Base-by-base conservation (phyloP, 305 asterid genomes). In the Fraxinus dipetala region DNA sequence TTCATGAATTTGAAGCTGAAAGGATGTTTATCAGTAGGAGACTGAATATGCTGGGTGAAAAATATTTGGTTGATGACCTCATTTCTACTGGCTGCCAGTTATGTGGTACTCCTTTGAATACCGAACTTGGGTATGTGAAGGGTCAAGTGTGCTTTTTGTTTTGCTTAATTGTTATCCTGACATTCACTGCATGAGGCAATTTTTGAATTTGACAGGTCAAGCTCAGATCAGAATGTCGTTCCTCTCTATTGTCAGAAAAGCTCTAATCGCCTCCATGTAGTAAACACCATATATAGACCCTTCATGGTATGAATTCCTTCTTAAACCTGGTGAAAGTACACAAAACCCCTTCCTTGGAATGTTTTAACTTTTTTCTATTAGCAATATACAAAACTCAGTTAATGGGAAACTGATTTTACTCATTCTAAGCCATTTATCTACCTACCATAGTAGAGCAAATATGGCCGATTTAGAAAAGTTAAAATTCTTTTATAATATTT, bases 11-110 rank as follows among this genome's bases (percentile, higher is more conserved):
- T 67, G 94, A 90, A 30, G 86, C 85, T 30, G 96, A 88, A 80
- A 90, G 90, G 84, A 91, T 91, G 93, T 93, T 93, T 83, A 81
- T 93, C 65, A 89, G 94, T 85, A 86, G 93, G 84, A 89, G 96
- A 83, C 81, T 93, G 5, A 80, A 80, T 20, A 79, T 45, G 43
- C 80, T 69, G 10, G 89, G 85, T 70, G 90, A 88, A 67, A 83
- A 82, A 79, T 59, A 76, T 67, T 84, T 93, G 88, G 90, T 83
- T 77, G 94, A 91, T 5, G 95, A 92, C 88, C 86, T 91, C 78
- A 87, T 91, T 79, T 85, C 90, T 54, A 82, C 77, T 72, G 97
- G 97, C 82, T 93, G 97, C 85, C 88, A 87, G 84, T 80, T 85
- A 30, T 93, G 97, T 81, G 92, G 94, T 24, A 79, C 74, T 61